These are phyloP conservation scores for Neonothopanus nambi DNA, from an alignment of 1,284 basidiomycete genomes.

Conservation along the genomic window DNA sequence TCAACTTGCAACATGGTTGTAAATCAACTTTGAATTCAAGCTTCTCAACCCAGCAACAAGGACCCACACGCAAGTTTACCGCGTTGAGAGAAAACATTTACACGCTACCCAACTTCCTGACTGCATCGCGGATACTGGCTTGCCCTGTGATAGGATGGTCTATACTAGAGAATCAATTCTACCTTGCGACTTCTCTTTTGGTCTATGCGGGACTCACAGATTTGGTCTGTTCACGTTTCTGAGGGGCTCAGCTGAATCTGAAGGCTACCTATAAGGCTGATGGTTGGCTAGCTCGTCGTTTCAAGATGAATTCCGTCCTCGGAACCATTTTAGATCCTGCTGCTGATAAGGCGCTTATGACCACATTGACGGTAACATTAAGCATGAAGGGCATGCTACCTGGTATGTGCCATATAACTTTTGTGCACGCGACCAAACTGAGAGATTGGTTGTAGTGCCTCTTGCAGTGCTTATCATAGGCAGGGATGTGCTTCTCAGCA, in stretches of 20 bases:
- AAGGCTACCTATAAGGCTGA: conserved; percentile 66
- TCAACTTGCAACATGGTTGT: too few relatives aligned
- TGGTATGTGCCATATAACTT: conserved; percentile 44
- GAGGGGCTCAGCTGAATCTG: conserved; percentile 4
- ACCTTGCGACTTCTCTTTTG: conserved; percentile 79
- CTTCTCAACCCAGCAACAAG: conserved; percentile 7
- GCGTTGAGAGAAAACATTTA: conserved; percentile 80
- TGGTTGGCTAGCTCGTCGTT: conserved; percentile 86
- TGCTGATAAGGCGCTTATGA: conserved; percentile 96
- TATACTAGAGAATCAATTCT: conserved; percentile 85
- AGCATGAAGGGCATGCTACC: conserved; percentile 85
- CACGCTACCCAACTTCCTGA: conserved; percentile 92
- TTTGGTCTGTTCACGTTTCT: conserved; percentile 51
- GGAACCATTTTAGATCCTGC: conserved; percentile 96
- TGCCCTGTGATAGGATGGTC: conserved; percentile 92
- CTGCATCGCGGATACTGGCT: conserved; percentile 80
- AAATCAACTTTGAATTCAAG: background rate
- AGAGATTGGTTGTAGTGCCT: conserved; percentile 55
- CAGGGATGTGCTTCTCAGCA: conserved; percentile 82
- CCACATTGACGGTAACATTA: conserved; percentile 88
- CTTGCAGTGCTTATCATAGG: conserved; percentile 88
- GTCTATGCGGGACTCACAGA: conserved; percentile 91
- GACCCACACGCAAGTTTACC: conserved; percentile 8
- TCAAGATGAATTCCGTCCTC: conserved; percentile 84
- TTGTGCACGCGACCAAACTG: background rate